Conservation (phyloP, 805 yeast species). For the Suhomyces faveliae region DNA sequence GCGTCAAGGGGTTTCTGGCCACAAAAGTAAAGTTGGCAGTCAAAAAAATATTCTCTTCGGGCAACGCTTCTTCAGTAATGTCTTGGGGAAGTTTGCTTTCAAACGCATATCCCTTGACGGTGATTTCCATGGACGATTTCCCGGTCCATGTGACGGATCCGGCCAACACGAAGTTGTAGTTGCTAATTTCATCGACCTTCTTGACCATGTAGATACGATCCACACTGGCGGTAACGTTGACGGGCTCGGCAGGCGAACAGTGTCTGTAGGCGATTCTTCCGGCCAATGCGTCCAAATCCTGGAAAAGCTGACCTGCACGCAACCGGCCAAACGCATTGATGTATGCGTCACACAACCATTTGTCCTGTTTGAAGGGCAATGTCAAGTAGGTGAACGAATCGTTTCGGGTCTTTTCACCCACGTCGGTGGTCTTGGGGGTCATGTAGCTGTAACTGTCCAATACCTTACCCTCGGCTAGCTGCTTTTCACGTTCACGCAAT, state of each 20-base stretch:
- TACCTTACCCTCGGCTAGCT: constrained; percentile 68
- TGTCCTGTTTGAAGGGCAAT: constrained; percentile 82
- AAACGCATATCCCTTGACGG: constrained; percentile 82
- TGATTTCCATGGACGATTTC: constrained; percentile 90
- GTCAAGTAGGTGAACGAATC: constrained; percentile 73
- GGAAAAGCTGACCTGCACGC: constrained; percentile 89
- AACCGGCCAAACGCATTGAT: constrained; percentile 89
- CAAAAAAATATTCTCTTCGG: constrained; percentile 68
- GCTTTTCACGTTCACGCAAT: constrained; percentile 66
- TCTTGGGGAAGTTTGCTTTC: constrained; percentile 53
- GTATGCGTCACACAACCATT: constrained; percentile 80
- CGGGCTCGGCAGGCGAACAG: constrained; percentile 93
- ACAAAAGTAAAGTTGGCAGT: constrained; percentile 94
- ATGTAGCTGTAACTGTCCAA: constrained; percentile 70
- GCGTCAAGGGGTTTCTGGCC: constrained; percentile 92
- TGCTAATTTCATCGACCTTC: constrained; percentile 73
- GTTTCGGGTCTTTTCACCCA: constrained; percentile 68
- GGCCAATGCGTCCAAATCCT: constrained; percentile 90
- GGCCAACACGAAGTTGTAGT: constrained; percentile 75
- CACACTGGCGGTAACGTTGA: constrained; percentile 92
- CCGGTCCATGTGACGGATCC: constrained; percentile 97
- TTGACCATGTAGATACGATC: constrained; percentile 87
- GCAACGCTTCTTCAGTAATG: constrained; percentile 56
- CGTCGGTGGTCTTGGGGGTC: constrained; percentile 66
- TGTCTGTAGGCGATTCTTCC: constrained; percentile 92